Evolutionary conservation across 345 rosid species (phyloP).

Genomic region (Populus simonii): DNA sequence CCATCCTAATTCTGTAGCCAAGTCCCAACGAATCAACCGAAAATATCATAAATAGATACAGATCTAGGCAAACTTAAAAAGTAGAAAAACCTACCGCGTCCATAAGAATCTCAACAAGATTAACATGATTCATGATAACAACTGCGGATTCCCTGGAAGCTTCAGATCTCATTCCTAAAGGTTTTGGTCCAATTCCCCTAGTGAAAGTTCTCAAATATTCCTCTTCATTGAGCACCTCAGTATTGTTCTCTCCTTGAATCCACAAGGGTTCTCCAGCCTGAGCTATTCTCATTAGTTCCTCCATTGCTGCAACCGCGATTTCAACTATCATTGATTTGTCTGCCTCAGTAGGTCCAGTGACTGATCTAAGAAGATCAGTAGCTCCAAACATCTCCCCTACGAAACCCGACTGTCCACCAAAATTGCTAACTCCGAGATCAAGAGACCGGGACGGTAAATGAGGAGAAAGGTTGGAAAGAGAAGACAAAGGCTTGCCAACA

Average conservation of each 20-base stretch:
- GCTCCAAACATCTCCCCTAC: slow-evolving; percentile 79
- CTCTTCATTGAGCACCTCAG: slow-evolving; percentile 64
- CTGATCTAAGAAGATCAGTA: slow-evolving; percentile 52
- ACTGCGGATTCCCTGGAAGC: slow-evolving; percentile 83
- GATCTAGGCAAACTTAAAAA: not conserved
- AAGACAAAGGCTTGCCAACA: slow-evolving; percentile 66
- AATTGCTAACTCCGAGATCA: slow-evolving; percentile 50
- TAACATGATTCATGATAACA: slow-evolving; percentile 77
- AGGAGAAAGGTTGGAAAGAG: slow-evolving; percentile 47
- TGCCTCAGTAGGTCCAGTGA: slow-evolving; percentile 63
- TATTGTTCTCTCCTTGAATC: slow-evolving; percentile 43
- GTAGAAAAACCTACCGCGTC: slow-evolving; percentile 56
- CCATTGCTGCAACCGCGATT: slow-evolving; percentile 95
- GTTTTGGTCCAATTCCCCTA: slow-evolving; percentile 76
- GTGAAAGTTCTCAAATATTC: slow-evolving; percentile 80
- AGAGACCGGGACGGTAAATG: slow-evolving; percentile 50
- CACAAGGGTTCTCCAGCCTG: slow-evolving; percentile 77
- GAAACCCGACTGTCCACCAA: slow-evolving; percentile 52
- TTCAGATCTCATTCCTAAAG: slow-evolving; percentile 69
- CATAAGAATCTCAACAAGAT: slow-evolving; percentile 91
- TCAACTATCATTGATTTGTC: slow-evolving; percentile 89
- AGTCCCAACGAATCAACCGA: not conserved
- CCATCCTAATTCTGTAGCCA: not conserved
- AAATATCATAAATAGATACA: not conserved
- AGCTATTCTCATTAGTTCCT: slow-evolving; percentile 83